phyloP scores from a whole-genome alignment of 1,284 basidiomycete genomes.

The Pseudozyma thailandica region DNA sequence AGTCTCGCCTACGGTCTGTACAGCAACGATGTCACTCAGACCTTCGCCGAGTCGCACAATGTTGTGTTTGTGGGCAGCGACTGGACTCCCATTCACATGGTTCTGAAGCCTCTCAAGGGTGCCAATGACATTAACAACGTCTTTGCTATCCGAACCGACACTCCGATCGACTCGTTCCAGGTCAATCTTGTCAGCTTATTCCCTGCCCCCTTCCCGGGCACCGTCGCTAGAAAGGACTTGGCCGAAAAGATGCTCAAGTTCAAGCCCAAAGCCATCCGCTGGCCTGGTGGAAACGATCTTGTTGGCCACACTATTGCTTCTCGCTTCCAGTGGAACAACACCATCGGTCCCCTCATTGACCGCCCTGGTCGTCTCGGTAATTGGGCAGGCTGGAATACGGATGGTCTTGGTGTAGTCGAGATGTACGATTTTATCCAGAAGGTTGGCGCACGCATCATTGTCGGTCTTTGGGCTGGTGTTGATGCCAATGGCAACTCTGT shows the following conservation, averaged over 20 bases:
- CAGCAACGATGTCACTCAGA: conserved; percentile 20
- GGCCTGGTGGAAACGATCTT: conserved; percentile 76
- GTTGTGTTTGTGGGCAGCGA: conserved; percentile 12
- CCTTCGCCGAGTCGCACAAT: not conserved
- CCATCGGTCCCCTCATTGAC: conserved; percentile 71
- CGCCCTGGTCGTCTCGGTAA: conserved; percentile 72
- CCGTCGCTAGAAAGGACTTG: conserved; percentile 71
- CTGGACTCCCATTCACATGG: conserved; percentile 36
- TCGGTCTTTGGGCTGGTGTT: conserved; percentile 76
- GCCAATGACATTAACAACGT: conserved; percentile 45
- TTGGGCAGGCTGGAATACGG: conserved; percentile 72
- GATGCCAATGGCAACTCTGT: conserved; percentile 66
- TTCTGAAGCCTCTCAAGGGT: conserved; percentile 5
- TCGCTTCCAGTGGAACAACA: conserved; percentile 78
- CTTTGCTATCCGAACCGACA: conserved; percentile 44
- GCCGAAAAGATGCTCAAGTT: conserved; percentile 75
- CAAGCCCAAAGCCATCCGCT: conserved; percentile 76
- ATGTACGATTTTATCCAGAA: conserved; percentile 77
- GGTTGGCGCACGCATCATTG: conserved; percentile 72
- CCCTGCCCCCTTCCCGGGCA: conserved; percentile 44
- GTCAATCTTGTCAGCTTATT: conserved; percentile 54
- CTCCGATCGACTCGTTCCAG: conserved; percentile 29
- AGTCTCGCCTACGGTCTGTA: conserved; percentile 25
- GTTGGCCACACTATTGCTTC: conserved; percentile 71
- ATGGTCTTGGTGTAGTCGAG: conserved; percentile 73